Evolutionary conservation across 2,329 filamentous ascomycete species (phyloP).

Genomic region (Sarocladiaceae sp.): DNA sequence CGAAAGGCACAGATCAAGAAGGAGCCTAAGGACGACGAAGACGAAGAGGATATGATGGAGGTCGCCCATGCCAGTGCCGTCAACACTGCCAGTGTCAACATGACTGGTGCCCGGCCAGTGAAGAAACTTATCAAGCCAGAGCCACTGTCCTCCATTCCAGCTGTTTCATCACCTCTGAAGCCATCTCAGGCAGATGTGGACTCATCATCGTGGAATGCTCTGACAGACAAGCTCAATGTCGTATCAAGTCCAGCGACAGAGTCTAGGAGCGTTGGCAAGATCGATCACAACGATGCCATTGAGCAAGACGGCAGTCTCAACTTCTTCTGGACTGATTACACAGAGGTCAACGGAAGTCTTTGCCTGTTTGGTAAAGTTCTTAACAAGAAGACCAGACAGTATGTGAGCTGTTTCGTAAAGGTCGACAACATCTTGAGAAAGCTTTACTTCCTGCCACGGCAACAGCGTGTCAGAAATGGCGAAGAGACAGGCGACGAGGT

Average conservation of each 20-base stretch:
- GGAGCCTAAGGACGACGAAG: slow-evolving; percentile 57
- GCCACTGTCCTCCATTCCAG: slow-evolving; percentile 58
- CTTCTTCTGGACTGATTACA: slow-evolving; percentile 97
- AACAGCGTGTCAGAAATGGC: slow-evolving; percentile 50
- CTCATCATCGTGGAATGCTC: slow-evolving; percentile 79
- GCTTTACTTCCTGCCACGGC: slow-evolving; percentile 83
- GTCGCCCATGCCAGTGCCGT: slow-evolving; percentile 70
- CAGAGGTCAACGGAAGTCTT: slow-evolving; percentile 82
- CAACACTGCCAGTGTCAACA: slow-evolving; percentile 69
- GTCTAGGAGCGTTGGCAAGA: slow-evolving; percentile 64
- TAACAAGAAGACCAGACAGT: slow-evolving; percentile 72
- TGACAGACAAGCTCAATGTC: slow-evolving; percentile 81
- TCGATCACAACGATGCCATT: slow-evolving; percentile 77
- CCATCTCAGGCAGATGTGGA: slow-evolving; percentile 58
- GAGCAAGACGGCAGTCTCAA: slow-evolving; percentile 86
- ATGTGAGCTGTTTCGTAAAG: slow-evolving; percentile 92
- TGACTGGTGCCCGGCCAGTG: slow-evolving; percentile 66
- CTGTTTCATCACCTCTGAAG: slow-evolving; percentile 69
- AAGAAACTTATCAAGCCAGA: slow-evolving; percentile 65
- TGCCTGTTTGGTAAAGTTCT: slow-evolving; percentile 95
- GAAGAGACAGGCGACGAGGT: slow-evolving; percentile 70
- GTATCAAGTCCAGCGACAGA: slow-evolving; percentile 66
- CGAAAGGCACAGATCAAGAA: slow-evolving; percentile 54
- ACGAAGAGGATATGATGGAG: slow-evolving; percentile 76
- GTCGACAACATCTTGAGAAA: slow-evolving; percentile 91